These are phyloP conservation scores for Globisporangium okanoganense DNA, from an alignment of 352 stramenopile genomes.

Conservation along the genomic window DNA sequence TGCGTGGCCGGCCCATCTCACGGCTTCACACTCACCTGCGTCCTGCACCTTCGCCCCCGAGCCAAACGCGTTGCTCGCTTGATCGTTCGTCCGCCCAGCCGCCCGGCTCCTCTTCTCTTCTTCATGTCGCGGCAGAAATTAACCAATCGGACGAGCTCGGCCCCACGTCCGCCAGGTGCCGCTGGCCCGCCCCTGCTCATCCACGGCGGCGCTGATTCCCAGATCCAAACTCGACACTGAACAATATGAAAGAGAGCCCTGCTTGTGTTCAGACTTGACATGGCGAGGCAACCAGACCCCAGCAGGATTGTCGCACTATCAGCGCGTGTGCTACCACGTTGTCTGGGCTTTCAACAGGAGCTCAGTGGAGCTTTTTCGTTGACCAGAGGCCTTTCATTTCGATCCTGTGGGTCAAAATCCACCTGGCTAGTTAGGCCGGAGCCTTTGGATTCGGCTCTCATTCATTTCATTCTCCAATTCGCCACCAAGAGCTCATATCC, in stretches of 20 bases:
- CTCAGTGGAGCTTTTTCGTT: neutral
- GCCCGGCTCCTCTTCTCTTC: neutral
- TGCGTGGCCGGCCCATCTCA: conserved; percentile 7
- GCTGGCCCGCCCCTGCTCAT: conserved; percentile 9
- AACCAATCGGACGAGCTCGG: conserved; percentile 5
- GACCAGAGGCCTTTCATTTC: neutral
- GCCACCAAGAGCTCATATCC: neutral
- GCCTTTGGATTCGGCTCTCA: too few relatives aligned
- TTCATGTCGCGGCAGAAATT: conserved; percentile 12
- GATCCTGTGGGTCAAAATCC: conserved; percentile 1
- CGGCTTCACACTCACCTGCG: conserved; percentile 9
- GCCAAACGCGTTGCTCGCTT: neutral
- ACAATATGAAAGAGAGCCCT: neutral
- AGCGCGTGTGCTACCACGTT: neutral
- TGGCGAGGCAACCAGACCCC: neutral
- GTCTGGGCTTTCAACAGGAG: neutral
- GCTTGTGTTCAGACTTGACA: neutral
- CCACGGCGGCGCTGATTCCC: neutral
- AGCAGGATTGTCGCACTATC: neutral
- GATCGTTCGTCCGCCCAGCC: neutral
- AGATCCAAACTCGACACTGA: neutral
- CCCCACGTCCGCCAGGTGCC: too few relatives aligned
- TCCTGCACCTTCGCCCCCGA: neutral
- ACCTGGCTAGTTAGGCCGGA: neutral
- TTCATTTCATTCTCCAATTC: conserved; percentile 6